phyloP scores from a whole-genome alignment of 164 flowering plant genomes.

The Taxillus chinensis region DNA sequence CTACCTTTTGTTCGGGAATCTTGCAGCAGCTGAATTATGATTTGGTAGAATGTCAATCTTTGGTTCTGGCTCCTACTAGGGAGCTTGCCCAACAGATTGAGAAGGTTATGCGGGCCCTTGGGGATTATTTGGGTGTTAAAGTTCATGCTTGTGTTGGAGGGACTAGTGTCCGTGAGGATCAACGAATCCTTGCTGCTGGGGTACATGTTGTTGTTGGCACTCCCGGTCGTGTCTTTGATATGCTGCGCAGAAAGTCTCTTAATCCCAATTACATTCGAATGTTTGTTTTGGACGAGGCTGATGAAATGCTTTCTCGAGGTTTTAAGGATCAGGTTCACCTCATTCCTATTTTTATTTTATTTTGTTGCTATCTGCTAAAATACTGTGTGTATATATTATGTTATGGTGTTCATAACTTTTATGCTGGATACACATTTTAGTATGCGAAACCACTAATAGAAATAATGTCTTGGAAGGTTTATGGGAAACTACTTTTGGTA shows the following conservation, averaged over 20 bases:
- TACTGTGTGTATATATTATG: too few species aligned
- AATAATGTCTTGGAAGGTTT: too few species aligned
- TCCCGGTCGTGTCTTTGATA: slow-evolving; percentile 4
- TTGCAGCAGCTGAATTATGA: slow-evolving; percentile 2
- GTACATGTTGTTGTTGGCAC: slow-evolving; percentile 4
- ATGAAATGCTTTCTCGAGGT: slow-evolving; percentile 5
- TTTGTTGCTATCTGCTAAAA: too few species aligned
- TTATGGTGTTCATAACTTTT: too few species aligned
- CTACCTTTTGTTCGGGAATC: slow-evolving; percentile 1
- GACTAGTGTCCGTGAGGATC: background rate
- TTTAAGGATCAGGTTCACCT: background rate
- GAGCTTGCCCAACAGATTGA: slow-evolving; percentile 1
- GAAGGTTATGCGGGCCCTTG: slow-evolving; percentile 1
- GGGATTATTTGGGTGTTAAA: background rate
- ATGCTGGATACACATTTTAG: too few species aligned
- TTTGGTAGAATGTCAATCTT: background rate
- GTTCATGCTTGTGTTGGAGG: background rate
- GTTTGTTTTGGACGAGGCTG: slow-evolving; percentile 6
- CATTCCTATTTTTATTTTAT: background rate
- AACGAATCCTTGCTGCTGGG: slow-evolving; percentile 1
- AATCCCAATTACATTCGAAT: background rate
- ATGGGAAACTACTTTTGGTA: too few species aligned
- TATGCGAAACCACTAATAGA: too few species aligned
- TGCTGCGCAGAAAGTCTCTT: background rate
- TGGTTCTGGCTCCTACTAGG: slow-evolving; percentile 1